Base-by-base conservation (phyloP, 257 asterid species). In the Solanum etuberosum region DNA sequence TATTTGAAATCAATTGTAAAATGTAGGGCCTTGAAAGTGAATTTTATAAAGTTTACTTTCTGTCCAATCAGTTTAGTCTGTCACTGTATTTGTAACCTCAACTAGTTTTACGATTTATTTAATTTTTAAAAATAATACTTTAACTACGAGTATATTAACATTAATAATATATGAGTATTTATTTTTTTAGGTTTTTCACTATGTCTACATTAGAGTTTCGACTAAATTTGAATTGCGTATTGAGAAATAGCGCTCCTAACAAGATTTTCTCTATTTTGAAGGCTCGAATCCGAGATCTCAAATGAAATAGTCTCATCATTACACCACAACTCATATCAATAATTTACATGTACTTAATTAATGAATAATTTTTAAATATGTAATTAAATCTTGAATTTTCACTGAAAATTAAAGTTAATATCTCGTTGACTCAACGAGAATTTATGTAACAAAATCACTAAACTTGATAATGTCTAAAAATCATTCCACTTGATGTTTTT, bases 131-230 rank as follows among this genome's bases (percentile, higher is more conserved):
- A 63, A 63, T 63, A 63, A n/a, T 63, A n/a, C 4, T 20, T 18
- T 54, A 54, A 54, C 63, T 54, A 54, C 9, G 63, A 54, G n/a
- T 18, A 54, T 54, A 54, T 54, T 54, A 54, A 54, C 18, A 18
- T 54, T 54, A 54, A 54, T 18, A 54, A 54, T 3, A 18, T 54
- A 54, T 54, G n/a, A 54, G 11, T 18, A 6, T 51, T 18, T 1
- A 1, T 15, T 14, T 2, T 51, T 2, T 48, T 15, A 0, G 2
- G 1, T 51, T 6, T 6, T 54, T 2, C n/a, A n/a, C n/a, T n/a
- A n/a, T n/a, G n/a, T n/a, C n/a, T n/a, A 0, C 40, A 6, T 54
- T 0, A 11, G 8, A 54, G 25, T 23, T 20, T 2, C 25, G 1
- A 54, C 7, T 20, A 7, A 54, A 54, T 54, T 54, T 1, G 10